Evolutionary conservation across 2,329 filamentous ascomycete species (phyloP), one percentile per base, ranked within the genome.

Genomic region (Neurospora sp.): DNA sequence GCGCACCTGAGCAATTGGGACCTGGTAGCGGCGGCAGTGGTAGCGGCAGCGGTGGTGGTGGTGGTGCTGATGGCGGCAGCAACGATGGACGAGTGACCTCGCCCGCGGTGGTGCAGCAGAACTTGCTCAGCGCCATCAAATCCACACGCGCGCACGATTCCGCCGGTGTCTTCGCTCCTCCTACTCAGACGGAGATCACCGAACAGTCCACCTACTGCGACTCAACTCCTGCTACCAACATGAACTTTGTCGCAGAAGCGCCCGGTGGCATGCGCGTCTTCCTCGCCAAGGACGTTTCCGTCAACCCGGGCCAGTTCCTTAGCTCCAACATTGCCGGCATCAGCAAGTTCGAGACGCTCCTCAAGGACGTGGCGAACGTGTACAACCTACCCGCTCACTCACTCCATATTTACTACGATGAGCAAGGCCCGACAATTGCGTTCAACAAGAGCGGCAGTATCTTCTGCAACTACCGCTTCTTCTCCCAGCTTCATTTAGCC

Each of bases 381-480:
- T 98, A 97, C 79, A 85, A 87, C 2, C 84, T 98, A 33, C 83
- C 87, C 1, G 83, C 87, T 0, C 83, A 86, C 39, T 88, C 89
- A 3, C 79, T 98, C 70, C 95, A 96, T 78, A 91, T 98, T 67
- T 98, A 95, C 81, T 93, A 93, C 75, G 94, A 97, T 75, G 87
- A 90, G 52, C 80, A 82, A 3, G 92, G 93, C 4, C 88, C 87
- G 69, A 94, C 93, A 0, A 97, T 99, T 72, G 96, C 95, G 0
- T 99, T 99, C 84, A 99, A 99, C 78, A 87, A 87, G 8, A 88
- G 86, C 46, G 94, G 95, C 43, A 92, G 91, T 75, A 87, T 99
- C 38, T 99, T 98, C 82, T 97, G 93, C 84, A 99, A 99, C 77
- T 86, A 97, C 73, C 86, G 92, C 19, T 97, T 92, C 83, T 98